Conservation (phyloP, 2,329 filamentous ascomycete species). For the Aspergillus sp. region DNA sequence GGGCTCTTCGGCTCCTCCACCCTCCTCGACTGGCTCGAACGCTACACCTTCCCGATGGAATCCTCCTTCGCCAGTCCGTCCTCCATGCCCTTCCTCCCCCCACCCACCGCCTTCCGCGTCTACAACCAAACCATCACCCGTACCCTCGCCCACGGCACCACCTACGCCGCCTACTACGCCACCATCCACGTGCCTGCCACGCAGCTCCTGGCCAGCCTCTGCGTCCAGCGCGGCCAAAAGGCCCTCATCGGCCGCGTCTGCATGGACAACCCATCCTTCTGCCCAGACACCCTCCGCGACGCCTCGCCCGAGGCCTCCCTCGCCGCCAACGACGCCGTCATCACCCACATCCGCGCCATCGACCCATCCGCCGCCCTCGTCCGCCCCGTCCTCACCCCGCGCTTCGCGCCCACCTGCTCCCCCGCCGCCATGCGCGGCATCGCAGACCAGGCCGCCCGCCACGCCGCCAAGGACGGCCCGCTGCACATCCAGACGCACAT, state of each 20-base stretch:
- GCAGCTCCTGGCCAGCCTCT: slow-evolving; percentile 86
- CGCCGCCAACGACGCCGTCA: slow-evolving; percentile 55
- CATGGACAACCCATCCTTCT: slow-evolving; percentile 72
- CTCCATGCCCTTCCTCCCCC: slow-evolving; percentile 21
- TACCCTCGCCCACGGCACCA: slow-evolving; percentile 87
- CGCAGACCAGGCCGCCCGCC: slow-evolving; percentile 56
- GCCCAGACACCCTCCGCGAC: slow-evolving; percentile 79
- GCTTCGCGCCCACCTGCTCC: slow-evolving; percentile 60
- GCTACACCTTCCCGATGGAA: slow-evolving; percentile 93
- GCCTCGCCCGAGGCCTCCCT: slow-evolving; percentile 60
- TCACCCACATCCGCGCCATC: slow-evolving; percentile 65
- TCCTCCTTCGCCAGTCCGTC: slow-evolving; percentile 59
- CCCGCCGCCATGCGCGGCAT: slow-evolving; percentile 58
- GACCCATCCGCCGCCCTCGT: slow-evolving; percentile 65
- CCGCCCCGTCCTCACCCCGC: slow-evolving; percentile 74
- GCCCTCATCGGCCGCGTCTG: slow-evolving; percentile 92
- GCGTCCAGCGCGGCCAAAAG: slow-evolving; percentile 75
- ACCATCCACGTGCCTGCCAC: slow-evolving; percentile 84
- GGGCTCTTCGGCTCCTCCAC: slow-evolving; percentile 94
- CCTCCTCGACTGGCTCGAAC: slow-evolving; percentile 88
- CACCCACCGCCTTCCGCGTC: slow-evolving; percentile 45
- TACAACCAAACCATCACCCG: slow-evolving; percentile 77
- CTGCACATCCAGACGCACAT: slow-evolving; percentile 78
- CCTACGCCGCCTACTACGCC: slow-evolving; percentile 91
- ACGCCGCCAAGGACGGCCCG: slow-evolving; percentile 57